A percentile compares a stretch with the other conserved stretches of the same genome.
These are phyloP conservation scores for Ophiostoma ulmi DNA, from an alignment of 2,329 filamentous ascomycete species.

Conservation along the genomic window DNA sequence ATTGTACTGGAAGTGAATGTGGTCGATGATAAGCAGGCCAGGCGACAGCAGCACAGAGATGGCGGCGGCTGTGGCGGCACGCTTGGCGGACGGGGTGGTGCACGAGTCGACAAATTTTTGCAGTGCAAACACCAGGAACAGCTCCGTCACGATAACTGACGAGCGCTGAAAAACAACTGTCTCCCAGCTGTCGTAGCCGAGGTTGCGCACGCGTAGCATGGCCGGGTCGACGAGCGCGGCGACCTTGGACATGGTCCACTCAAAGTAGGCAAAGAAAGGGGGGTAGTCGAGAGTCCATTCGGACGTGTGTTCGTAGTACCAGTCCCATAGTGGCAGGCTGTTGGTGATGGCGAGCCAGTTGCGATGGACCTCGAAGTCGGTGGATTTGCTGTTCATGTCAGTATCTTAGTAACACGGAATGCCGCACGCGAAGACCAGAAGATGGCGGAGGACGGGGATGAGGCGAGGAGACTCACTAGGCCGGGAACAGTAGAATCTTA, in stretches of 20 bases:
- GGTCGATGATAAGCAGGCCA: constrained; percentile 92
- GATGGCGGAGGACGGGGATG: not conserved
- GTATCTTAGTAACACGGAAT: not conserved
- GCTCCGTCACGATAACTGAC: constrained; percentile 81
- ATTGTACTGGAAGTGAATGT: constrained; percentile 97
- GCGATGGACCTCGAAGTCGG: constrained; percentile 96
- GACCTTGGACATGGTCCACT: constrained; percentile 81
- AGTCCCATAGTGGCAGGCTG: constrained; percentile 77
- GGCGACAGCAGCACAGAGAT: constrained; percentile 88
- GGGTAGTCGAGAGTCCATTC: constrained; percentile 99
- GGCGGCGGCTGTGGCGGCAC: constrained; percentile 76
- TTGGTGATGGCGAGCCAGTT: constrained; percentile 98
- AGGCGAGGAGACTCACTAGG: constrained; percentile 65
- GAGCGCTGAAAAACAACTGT: constrained; percentile 87
- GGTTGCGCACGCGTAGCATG: constrained; percentile 76
- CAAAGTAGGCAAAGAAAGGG: constrained; percentile 95
- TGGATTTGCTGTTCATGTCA: constrained; percentile 70
- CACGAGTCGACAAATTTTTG: constrained; percentile 72
- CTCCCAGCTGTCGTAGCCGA: constrained; percentile 86
- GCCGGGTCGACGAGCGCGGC: constrained; percentile 71
- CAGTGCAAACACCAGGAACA: constrained; percentile 77
- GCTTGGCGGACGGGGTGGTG: constrained; percentile 53
- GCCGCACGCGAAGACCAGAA: no score
- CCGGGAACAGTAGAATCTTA: constrained; percentile 87
- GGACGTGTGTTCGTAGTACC: constrained; percentile 96